Evolutionary conservation across 192 early-diverging fungal species (phyloP), one percentile per base, ranked within the genome.

Genomic region (Gryganskiella cystojenkinii): DNA sequence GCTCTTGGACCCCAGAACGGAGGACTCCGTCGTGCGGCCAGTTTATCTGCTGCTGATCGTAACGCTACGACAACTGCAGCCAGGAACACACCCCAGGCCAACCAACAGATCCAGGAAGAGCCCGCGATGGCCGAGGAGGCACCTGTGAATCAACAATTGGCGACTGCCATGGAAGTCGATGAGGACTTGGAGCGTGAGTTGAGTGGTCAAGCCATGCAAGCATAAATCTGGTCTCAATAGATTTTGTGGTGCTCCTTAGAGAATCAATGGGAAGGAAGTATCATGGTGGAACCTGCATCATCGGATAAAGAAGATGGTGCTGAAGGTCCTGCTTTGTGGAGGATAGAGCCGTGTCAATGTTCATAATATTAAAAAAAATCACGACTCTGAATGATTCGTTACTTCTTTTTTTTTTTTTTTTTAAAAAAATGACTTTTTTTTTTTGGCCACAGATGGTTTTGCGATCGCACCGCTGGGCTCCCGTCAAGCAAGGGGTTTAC

Each of bases 141-240:
- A 20, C 62, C 69, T 40, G 58, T 74, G 13, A 69, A 51, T 20
- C 37, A 42, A 10, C 66, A 61, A 45, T 60, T 75, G 52, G 69
- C 70, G 3, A 60, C 70, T 40, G 66, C 70, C 5, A 87, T 87
- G 85, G 85, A 87, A 51, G 70, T 85, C 4, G 85, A 87, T 66
- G 85, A 85, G 57, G 80, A 84, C 64, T 50, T 87, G 24, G 85
- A 87, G 69, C 76, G 80, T 37, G 85, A 87, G 54, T 66, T 87
- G 61, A 82, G 85, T 45, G 85, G 85, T 31, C 74, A 78, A 34
- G 17, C 74, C 61, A 68, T 68, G 66, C 71, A 74, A 37, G 74
- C 74, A 78, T 78, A 78, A 59, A 15, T 8, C 7, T 20, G 37
- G 31, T 4, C 31, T 55, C 13, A 5, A 40, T 9, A 13, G 37